Conservation (phyloP, 2,329 filamentous ascomycete species). For the Fusarium praegraminearum region DNA sequence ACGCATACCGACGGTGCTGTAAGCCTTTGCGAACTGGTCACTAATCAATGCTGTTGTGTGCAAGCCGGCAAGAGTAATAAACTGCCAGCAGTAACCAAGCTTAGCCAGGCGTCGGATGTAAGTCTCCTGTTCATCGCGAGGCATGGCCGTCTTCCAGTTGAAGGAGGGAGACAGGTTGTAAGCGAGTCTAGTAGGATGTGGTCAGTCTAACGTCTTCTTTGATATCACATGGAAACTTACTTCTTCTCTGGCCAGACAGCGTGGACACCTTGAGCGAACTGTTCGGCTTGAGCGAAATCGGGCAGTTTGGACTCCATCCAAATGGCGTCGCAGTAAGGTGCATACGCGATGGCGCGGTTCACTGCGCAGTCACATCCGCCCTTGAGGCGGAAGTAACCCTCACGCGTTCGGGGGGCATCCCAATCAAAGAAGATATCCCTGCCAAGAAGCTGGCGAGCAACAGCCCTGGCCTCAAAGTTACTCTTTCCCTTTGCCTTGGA, state of each 20-base stretch:
- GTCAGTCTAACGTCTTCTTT: constrained; percentile 33
- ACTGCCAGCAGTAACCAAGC: constrained; percentile 99
- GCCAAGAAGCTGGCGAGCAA: constrained; percentile 82
- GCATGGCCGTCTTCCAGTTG: constrained; percentile 99
- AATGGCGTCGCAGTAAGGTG: constrained; percentile 93
- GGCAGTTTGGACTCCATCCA: constrained; percentile 99
- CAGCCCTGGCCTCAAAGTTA: constrained; percentile 82
- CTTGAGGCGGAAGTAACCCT: constrained; percentile 94
- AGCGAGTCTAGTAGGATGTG: constrained; percentile 72
- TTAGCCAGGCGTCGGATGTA: constrained; percentile 90
- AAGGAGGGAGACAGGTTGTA: constrained; percentile 99
- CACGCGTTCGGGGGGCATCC: constrained; percentile 91
- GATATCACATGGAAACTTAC: constrained; percentile 62
- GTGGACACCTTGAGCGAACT: constrained; percentile 94
- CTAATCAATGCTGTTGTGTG: constrained; percentile 95
- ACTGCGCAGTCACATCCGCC: constrained; percentile 92
- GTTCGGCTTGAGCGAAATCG: constrained; percentile 88
- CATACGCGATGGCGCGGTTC: constrained; percentile 91
- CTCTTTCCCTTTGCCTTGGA: constrained; percentile 81
- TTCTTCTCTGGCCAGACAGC: constrained; percentile 97
- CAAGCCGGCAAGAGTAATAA: constrained; percentile 98
- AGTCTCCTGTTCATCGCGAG: constrained; percentile 90
- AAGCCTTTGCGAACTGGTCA: constrained; percentile 88
- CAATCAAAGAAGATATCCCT: constrained; percentile 92
- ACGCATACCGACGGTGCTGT: constrained; percentile 86